A percentile compares a stretch with the other conserved stretches of the same genome.
Conservation (phyloP, 1,139 yeast genomes). For the Candida labiduridarum region DNA sequence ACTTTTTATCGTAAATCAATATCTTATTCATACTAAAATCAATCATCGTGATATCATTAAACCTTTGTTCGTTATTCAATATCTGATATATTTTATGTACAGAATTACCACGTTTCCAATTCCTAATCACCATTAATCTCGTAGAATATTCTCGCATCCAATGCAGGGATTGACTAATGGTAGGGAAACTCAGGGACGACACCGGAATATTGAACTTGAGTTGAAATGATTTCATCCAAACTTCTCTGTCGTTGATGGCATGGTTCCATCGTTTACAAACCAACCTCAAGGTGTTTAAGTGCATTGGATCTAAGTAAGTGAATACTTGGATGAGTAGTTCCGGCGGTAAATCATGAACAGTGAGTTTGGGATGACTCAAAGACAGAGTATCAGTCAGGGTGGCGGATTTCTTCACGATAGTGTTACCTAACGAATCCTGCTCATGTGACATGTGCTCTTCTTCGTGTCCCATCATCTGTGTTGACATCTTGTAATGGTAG, state of each 20-base stretch:
- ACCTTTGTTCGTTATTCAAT: constrained; percentile 29
- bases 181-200: constrained; percentile 63
- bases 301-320: constrained; percentile 57
- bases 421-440: constrained; percentile 24
- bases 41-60: constrained; percentile 30
- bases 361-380: constrained; percentile 1
- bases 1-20: constrained; percentile 32
- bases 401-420: constrained; percentile 9
- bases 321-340: constrained; percentile 61
- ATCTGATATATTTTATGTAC: constrained; percentile 34
- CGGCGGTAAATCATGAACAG: constrained; percentile 50
- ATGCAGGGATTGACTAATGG: constrained; percentile 52
- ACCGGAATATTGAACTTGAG: constrained; percentile 43
- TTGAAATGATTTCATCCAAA: constrained; percentile 63
- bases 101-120: constrained; percentile 55
- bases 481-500: background rate
- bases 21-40: constrained; percentile 42
- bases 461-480: background rate
- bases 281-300: constrained; percentile 49
- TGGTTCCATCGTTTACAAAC: constrained; percentile 58
- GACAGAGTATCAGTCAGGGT: background rate
- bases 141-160: constrained; percentile 61
- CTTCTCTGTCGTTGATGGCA: constrained; percentile 56
- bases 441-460: constrained; percentile 6
- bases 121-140: constrained; percentile 43